These are phyloP conservation scores for Xylaria grammica DNA, from an alignment of 495 filamentous ascomycete genomes.

Conservation along the genomic window DNA sequence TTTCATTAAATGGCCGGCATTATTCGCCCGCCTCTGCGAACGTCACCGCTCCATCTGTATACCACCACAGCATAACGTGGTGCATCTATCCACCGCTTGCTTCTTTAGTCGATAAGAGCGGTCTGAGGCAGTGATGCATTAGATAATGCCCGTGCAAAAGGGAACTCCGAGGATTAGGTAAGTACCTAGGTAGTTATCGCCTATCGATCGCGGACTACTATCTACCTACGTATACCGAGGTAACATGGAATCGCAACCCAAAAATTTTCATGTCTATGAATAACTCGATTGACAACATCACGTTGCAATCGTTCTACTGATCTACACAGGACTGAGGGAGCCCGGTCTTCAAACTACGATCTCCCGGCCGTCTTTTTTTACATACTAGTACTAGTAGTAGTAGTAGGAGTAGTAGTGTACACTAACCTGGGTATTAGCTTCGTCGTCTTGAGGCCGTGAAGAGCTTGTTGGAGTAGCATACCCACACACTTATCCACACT, in stretches of 20 bases:
- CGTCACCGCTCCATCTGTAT: not conserved
- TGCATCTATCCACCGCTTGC: not conserved
- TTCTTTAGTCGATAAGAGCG: not conserved
- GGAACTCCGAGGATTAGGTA: constrained; percentile 17
- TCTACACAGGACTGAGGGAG: not conserved
- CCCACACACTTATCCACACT: no score
- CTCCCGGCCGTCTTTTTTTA: no score
- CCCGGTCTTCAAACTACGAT: not conserved
- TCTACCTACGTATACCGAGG: not conserved
- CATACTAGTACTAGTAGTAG: no score
- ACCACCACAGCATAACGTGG: no score
- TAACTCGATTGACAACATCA: not conserved
- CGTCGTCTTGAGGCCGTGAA: no score
- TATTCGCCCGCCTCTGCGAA: not conserved
- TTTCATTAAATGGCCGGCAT: no score
- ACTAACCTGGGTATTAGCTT: no score
- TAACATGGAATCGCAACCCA: not conserved
- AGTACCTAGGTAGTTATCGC: not conserved
- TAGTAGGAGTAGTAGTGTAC: no score
- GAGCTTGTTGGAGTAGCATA: no score
- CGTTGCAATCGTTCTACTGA: not conserved
- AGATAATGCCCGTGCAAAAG: constrained; percentile 6
- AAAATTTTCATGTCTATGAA: not conserved
- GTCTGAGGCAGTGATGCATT: constrained; percentile 11
- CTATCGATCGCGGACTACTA: not conserved